phyloP scores from a whole-genome alignment of 2,329 filamentous ascomycete species.

The Fusarium vanettenii region DNA sequence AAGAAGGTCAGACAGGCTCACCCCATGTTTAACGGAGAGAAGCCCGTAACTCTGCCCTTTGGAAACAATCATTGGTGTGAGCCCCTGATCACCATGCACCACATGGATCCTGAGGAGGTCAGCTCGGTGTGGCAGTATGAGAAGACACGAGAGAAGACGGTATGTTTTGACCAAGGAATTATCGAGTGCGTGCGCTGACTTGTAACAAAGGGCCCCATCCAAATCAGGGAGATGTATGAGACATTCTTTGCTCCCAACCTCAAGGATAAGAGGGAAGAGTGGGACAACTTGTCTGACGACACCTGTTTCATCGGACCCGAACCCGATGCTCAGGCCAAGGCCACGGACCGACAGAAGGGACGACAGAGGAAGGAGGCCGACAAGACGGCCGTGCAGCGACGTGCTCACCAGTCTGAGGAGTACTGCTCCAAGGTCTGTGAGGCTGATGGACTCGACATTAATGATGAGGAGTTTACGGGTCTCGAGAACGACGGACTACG shows the following conservation, averaged over 20 bases:
- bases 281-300: slow-evolving; percentile 65
- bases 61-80: slow-evolving; percentile 65
- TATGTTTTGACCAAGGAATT: slow-evolving; percentile 42
- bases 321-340: slow-evolving; percentile 48
- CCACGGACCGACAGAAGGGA: slow-evolving; percentile 45
- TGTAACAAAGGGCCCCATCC: slow-evolving; percentile 52
- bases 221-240: slow-evolving; percentile 62
- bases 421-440: slow-evolving; percentile 64
- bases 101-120: slow-evolving; percentile 64
- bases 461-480: slow-evolving; percentile 48
- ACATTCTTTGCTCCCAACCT: slow-evolving; percentile 60
- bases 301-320: slow-evolving; percentile 57
- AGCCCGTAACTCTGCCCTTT: slow-evolving; percentile 62
- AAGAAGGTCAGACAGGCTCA: slow-evolving; percentile 57
- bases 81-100: slow-evolving; percentile 68
- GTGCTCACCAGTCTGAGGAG: slow-evolving; percentile 58
- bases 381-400: slow-evolving; percentile 55
- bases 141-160: slow-evolving; percentile 57
- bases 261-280: slow-evolving; percentile 56
- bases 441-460: slow-evolving; percentile 51
- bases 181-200: slow-evolving; percentile 13
- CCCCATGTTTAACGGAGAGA: slow-evolving; percentile 68
- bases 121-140: slow-evolving; percentile 65
- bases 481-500: slow-evolving; percentile 45
- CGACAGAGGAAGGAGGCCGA: slow-evolving; percentile 54